Evolutionary conservation across 805 yeast genomes (phyloP).

Genomic region (Wickerhamomyces subpelliculosus): DNA sequence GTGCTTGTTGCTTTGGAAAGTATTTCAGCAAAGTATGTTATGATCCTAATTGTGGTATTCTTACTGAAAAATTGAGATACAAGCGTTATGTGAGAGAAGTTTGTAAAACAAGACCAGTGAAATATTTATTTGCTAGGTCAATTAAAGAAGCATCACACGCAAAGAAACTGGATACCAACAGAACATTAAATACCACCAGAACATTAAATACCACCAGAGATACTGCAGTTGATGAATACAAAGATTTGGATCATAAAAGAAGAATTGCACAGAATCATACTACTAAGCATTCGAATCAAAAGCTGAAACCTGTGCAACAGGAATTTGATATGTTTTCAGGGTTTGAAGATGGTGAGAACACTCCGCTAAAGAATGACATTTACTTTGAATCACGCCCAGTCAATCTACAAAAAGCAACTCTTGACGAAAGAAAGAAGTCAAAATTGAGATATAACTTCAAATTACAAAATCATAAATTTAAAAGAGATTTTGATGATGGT

Average conservation of each 20-base stretch:
- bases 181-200: not conserved
- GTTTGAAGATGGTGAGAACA: constrained; percentile 2
- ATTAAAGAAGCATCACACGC: not conserved
- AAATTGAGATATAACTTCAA: not conserved
- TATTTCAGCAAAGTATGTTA: constrained; percentile 21
- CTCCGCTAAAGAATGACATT: not conserved
- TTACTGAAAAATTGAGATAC: constrained; percentile 18
- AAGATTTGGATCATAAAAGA: not conserved
- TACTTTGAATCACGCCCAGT: not conserved
- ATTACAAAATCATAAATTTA: not conserved
- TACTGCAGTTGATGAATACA: not conserved
- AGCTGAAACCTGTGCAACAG: not conserved
- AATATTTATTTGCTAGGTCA: constrained; percentile 6
- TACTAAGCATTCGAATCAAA: not conserved
- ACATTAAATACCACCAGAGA: not conserved
- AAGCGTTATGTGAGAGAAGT: constrained; percentile 20
- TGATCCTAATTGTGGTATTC: constrained; percentile 16
- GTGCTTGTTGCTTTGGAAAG: constrained; percentile 22
- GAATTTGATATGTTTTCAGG: constrained; percentile 1
- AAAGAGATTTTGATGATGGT: not conserved
- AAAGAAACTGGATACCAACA: too few species aligned
- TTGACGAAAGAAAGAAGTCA: not conserved
- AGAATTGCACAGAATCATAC: not conserved
- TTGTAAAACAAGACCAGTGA: constrained; percentile 17
- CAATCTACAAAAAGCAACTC: not conserved